These are phyloP conservation scores for Botrytis tulipae DNA, from an alignment of 2,329 filamentous ascomycete genomes.

Conservation along the genomic window DNA sequence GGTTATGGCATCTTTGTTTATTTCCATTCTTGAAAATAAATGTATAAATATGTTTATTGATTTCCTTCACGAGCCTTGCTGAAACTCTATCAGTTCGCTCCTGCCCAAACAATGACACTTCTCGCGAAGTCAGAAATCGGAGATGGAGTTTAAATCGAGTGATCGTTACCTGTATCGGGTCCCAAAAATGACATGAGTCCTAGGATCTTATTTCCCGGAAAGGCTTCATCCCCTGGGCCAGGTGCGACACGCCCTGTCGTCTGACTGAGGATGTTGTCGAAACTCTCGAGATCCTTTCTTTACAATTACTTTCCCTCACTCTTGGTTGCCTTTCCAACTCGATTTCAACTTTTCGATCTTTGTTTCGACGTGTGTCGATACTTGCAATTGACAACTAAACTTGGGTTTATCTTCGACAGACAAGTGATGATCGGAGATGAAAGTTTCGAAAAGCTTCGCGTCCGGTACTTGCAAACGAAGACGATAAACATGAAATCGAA, in stretches of 20 bases:
- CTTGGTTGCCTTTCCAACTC: not conserved
- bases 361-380: not conserved
- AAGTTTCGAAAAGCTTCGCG: not conserved
- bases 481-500: not conserved
- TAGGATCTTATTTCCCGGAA: not conserved
- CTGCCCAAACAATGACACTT: not conserved
- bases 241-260: not conserved
- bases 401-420: not conserved
- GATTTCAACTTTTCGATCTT: not conserved
- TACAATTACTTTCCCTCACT: not conserved
- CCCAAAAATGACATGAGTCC: not conserved
- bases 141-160: not conserved
- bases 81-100: not conserved
- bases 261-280: not conserved
- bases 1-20: not conserved
- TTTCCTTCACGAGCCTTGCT: not conserved
- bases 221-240: not conserved
- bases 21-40: not conserved
- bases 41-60: not conserved
- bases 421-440: constrained; percentile 3
- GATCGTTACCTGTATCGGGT: not conserved
- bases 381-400: too few species aligned
- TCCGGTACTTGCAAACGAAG: not conserved
- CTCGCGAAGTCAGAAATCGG: not conserved
- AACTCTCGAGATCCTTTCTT: not conserved